Conservation (phyloP, 2,329 filamentous ascomycete species). For the Ampelomyces quisqualis region DNA sequence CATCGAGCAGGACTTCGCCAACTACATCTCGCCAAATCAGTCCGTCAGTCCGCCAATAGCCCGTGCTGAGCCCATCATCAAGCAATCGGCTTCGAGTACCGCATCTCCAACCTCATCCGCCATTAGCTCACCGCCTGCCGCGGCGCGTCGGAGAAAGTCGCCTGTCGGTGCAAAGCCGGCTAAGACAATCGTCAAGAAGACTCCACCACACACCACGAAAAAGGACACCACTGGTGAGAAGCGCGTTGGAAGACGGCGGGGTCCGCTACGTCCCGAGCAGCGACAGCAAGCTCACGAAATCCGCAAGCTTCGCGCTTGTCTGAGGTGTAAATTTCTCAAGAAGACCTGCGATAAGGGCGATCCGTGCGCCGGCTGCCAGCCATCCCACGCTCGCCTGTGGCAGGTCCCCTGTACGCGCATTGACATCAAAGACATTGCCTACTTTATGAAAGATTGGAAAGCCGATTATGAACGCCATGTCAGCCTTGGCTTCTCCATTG, state of each 20-base stretch:
- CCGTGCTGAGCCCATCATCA: slow-evolving; percentile 68
- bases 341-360: slow-evolving; percentile 99
- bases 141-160: slow-evolving; percentile 68
- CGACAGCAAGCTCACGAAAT: slow-evolving; percentile 96
- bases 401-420: slow-evolving; percentile 97
- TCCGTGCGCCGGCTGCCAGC: slow-evolving; percentile 92
- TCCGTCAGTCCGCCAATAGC: slow-evolving; percentile 68
- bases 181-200: slow-evolving; percentile 80
- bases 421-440: slow-evolving; percentile 97
- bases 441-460: slow-evolving; percentile 99
- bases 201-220: slow-evolving; percentile 66
- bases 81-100: slow-evolving; percentile 60
- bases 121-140: slow-evolving; percentile 55
- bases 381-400: slow-evolving; percentile 92
- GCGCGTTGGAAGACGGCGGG: slow-evolving; percentile 86
- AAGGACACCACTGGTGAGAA: slow-evolving; percentile 79
- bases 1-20: slow-evolving; percentile 35
- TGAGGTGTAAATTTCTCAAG: slow-evolving; percentile 98
- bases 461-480: slow-evolving; percentile 93
- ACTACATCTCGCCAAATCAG: slow-evolving; percentile 47
- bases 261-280: slow-evolving; percentile 88
- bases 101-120: slow-evolving; percentile 60
- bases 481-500: slow-evolving; percentile 81
- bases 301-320: slow-evolving; percentile 86
- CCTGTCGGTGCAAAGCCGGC: slow-evolving; percentile 71